Conservation (phyloP, 805 yeast species). For the Komagataella pseudopastoris region DNA sequence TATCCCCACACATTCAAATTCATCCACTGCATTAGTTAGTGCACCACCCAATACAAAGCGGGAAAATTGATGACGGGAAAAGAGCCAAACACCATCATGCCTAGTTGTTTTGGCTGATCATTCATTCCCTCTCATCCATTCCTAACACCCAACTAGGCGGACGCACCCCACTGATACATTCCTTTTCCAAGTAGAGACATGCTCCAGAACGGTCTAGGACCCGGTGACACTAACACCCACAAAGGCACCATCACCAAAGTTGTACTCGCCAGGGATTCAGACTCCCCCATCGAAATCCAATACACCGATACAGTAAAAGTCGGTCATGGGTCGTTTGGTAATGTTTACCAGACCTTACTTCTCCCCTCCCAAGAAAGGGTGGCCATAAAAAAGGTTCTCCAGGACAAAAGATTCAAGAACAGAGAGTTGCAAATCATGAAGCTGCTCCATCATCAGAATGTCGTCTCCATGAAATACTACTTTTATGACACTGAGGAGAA, state of each 20-base stretch:
- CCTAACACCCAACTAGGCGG: background rate
- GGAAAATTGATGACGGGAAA: background rate
- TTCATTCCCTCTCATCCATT: background rate
- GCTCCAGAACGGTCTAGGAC: background rate
- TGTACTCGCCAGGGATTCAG: background rate
- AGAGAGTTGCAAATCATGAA: slow-evolving; percentile 96
- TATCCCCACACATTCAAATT: background rate
- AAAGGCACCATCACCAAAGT: background rate
- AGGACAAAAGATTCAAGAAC: slow-evolving; percentile 87
- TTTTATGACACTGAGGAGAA: slow-evolving; percentile 69
- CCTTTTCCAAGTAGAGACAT: background rate
- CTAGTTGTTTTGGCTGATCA: background rate
- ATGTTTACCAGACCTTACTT: slow-evolving; percentile 82
- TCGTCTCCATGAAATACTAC: slow-evolving; percentile 78
- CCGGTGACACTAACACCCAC: background rate
- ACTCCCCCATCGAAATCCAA: slow-evolving; percentile 28
- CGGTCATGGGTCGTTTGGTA: slow-evolving; percentile 99
- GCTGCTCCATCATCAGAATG: slow-evolving; percentile 69
- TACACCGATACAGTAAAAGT: slow-evolving; percentile 82
- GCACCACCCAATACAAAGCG: background rate
- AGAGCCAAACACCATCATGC: background rate
- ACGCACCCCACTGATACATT: background rate
- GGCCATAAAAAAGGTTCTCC: slow-evolving; percentile 93
- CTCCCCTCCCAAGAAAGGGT: slow-evolving; percentile 65
- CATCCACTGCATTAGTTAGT: background rate